Percentiles rank a stretch among this genome's conserved stretches.
These are phyloP conservation scores for Boletus eberwhitei DNA, from an alignment of 768 basidiomycete species.

Conservation along the genomic window DNA sequence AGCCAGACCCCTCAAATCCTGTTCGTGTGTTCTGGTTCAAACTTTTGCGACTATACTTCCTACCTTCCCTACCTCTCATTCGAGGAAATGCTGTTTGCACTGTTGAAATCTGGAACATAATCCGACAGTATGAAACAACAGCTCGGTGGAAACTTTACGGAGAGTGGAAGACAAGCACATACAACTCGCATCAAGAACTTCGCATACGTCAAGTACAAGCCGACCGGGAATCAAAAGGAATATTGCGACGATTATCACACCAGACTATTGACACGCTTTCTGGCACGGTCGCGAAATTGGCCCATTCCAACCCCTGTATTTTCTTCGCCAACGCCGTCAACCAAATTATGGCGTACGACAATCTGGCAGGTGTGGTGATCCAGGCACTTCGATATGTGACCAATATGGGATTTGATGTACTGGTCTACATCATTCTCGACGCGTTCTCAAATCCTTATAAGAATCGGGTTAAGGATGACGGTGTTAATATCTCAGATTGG, in stretches of 20 bases:
- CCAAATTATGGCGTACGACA: constrained; percentile 96
- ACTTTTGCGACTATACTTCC: constrained; percentile 71
- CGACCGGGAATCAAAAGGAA: constrained; percentile 83
- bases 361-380: constrained; percentile 84
- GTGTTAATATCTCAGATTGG: constrained; percentile 89
- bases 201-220: constrained; percentile 78
- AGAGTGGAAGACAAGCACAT: constrained; percentile 81
- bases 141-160: constrained; percentile 91
- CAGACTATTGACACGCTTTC: constrained; percentile 83
- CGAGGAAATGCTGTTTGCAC: constrained; percentile 85
- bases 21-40: constrained; percentile 81
- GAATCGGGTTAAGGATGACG: constrained; percentile 84
- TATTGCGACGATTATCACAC: constrained; percentile 81
- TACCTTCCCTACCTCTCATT: constrained; percentile 85
- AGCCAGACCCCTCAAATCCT: constrained; percentile 55
- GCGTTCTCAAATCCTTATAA: constrained; percentile 81
- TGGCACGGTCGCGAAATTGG: constrained; percentile 86
- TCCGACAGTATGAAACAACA: constrained; percentile 73
- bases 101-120: constrained; percentile 89
- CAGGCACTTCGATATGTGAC: constrained; percentile 87
- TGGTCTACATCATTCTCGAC: constrained; percentile 84
- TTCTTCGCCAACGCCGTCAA: constrained; percentile 87
- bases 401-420: constrained; percentile 90
- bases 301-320: constrained; percentile 91
- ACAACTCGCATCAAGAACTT: constrained; percentile 75